phyloP scores from a whole-genome alignment of 2,329 filamentous ascomycete genomes.

The Coniella vitis region DNA sequence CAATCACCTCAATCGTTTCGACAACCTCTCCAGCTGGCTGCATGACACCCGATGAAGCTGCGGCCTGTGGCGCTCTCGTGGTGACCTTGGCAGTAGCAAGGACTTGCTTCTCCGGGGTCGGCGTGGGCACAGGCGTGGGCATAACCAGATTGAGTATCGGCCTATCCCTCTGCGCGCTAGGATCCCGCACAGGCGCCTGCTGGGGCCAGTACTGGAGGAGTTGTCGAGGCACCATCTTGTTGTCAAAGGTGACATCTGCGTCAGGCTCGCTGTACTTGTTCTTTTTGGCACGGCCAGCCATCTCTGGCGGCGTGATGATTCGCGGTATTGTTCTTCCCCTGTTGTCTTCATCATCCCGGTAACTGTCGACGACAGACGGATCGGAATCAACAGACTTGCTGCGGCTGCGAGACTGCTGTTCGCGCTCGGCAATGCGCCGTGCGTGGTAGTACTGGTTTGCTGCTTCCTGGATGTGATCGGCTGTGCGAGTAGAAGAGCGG shows the following conservation, averaged over 20 bases:
- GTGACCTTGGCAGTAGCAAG: slow-evolving; percentile 17
- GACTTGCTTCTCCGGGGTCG: slow-evolving; percentile 36
- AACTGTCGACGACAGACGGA: slow-evolving; percentile 50
- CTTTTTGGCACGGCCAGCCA: slow-evolving; percentile 37
- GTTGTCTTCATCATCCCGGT: slow-evolving; percentile 32
- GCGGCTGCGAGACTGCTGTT: slow-evolving; percentile 47
- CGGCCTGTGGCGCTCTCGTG: slow-evolving; percentile 14
- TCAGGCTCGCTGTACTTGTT: slow-evolving; percentile 50
- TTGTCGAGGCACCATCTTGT: slow-evolving; percentile 48
- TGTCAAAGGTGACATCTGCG: slow-evolving; percentile 58
- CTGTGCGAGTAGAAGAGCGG: slow-evolving; percentile 21
- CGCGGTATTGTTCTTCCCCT: slow-evolving; percentile 25
- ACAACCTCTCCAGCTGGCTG: slow-evolving; percentile 36
- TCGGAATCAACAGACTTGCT: slow-evolving; percentile 39
- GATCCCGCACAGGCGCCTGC: slow-evolving; percentile 34
- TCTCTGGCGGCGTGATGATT: slow-evolving; percentile 50
- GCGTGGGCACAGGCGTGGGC: slow-evolving; percentile 51
- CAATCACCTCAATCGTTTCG: slow-evolving; percentile 35
- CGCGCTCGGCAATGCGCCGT: slow-evolving; percentile 45
- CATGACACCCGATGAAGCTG: slow-evolving; percentile 27
- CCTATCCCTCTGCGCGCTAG: slow-evolving; percentile 47
- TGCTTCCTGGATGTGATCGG: slow-evolving; percentile 47
- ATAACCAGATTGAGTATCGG: slow-evolving; percentile 55
- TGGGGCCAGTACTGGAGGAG: slow-evolving; percentile 28
- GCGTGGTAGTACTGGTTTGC: slow-evolving; percentile 54